Conservation (phyloP, 305 asterid species). For the Solanum hybrid region DNA sequence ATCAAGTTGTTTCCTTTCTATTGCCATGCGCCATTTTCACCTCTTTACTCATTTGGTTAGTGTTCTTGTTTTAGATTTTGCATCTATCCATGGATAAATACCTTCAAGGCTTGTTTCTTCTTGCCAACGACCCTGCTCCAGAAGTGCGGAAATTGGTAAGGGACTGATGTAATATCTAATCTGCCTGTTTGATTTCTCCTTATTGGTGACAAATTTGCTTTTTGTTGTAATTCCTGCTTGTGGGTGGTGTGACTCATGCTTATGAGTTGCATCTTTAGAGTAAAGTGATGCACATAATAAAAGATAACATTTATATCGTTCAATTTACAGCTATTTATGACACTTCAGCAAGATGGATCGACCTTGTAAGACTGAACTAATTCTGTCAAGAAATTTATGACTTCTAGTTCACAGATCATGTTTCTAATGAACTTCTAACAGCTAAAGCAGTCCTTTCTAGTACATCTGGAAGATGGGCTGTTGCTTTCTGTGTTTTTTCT, state of each 20-base stretch:
- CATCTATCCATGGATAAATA: slow-evolving; percentile 74
- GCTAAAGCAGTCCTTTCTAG: neutral
- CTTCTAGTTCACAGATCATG: neutral
- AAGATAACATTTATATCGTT: neutral
- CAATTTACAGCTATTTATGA: neutral
- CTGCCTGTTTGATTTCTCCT: neutral
- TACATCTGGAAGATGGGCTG: neutral
- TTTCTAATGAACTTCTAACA: neutral
- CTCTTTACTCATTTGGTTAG: neutral
- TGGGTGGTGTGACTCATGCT: neutral
- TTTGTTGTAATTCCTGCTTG: neutral
- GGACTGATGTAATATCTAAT: neutral
- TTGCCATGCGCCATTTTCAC: neutral
- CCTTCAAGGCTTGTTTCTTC: slow-evolving; percentile 86
- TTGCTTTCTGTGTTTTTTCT: neutral
- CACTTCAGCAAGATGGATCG: neutral
- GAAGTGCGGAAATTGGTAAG: slow-evolving; percentile 96
- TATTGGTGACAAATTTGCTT: neutral
- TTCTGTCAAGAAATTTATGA: neutral
- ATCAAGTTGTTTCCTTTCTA: neutral
- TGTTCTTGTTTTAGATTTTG: slow-evolving; percentile 44
- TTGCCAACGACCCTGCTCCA: slow-evolving; percentile 72
- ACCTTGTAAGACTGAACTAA: neutral
- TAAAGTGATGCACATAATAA: neutral
- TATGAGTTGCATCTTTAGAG: neutral